Evolutionary conservation across 768 basidiomycete genomes (phyloP).

Genomic region (Boletus coccyginus): DNA sequence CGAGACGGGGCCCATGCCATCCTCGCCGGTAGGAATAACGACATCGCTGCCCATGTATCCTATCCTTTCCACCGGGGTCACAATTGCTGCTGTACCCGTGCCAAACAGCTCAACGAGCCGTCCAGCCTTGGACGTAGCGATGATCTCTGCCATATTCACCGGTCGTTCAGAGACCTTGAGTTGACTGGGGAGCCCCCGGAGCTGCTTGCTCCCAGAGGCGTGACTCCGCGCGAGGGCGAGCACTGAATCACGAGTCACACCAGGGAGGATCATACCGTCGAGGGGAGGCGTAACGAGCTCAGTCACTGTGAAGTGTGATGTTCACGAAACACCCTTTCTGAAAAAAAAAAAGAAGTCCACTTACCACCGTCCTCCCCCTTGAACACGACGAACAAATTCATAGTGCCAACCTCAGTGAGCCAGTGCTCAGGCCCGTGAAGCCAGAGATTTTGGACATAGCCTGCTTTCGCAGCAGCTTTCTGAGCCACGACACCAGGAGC

Average conservation of each 20-base stretch:
- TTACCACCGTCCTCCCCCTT: slow-evolving; percentile 64
- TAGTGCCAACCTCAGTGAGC: slow-evolving; percentile 75
- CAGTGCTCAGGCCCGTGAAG: slow-evolving; percentile 63
- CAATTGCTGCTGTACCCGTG: slow-evolving; percentile 52
- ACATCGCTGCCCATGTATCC: slow-evolving; percentile 58
- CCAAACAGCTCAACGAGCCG: slow-evolving; percentile 51
- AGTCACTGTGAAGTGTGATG: slow-evolving; percentile 30
- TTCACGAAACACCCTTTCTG: not conserved
- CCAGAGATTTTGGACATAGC: slow-evolving; percentile 91
- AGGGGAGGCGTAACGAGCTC: slow-evolving; percentile 68
- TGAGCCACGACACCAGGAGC: slow-evolving; percentile 87
- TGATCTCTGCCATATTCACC: slow-evolving; percentile 75
- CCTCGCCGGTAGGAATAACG: slow-evolving; percentile 52
- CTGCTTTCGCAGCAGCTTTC: slow-evolving; percentile 65
- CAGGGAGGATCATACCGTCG: slow-evolving; percentile 65
- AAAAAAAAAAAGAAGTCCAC: slow-evolving; percentile 12
- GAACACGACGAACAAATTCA: slow-evolving; percentile 89
- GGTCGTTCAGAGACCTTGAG: slow-evolving; percentile 64
- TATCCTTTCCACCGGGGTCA: slow-evolving; percentile 50
- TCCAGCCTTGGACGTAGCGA: slow-evolving; percentile 43
- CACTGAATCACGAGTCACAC: slow-evolving; percentile 60
- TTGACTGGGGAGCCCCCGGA: slow-evolving; percentile 53
- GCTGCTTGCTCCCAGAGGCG: slow-evolving; percentile 39
- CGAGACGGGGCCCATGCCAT: slow-evolving; percentile 74
- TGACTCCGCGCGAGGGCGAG: slow-evolving; percentile 55